phyloP scores from a whole-genome alignment of 805 yeast genomes.

The Starmerella vitae region DNA sequence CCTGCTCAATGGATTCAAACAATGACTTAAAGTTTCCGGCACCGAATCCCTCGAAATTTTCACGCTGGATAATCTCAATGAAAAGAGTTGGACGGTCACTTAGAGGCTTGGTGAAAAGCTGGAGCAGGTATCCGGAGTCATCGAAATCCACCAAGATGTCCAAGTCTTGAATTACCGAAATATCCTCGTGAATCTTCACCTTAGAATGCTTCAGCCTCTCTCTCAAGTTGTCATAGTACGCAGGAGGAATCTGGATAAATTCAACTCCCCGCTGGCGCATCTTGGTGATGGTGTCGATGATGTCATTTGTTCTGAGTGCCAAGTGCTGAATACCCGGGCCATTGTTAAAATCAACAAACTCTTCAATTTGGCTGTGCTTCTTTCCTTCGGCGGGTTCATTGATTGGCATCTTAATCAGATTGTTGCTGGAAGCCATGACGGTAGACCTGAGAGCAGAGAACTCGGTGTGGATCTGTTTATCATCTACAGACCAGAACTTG shows the following conservation, averaged over 20 bases:
- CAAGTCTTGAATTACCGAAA: slow-evolving; percentile 36
- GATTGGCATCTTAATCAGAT: slow-evolving; percentile 61
- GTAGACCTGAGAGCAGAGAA: slow-evolving; percentile 57
- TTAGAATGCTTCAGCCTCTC: slow-evolving; percentile 34
- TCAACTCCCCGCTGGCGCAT: slow-evolving; percentile 53
- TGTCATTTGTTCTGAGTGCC: slow-evolving; percentile 53
- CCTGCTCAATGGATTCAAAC: slow-evolving; percentile 68
- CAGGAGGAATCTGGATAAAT: slow-evolving; percentile 46
- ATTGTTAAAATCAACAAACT: slow-evolving; percentile 55
- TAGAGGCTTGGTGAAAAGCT: slow-evolving; percentile 64
- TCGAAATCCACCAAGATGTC: slow-evolving; percentile 68
- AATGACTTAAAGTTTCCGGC: slow-evolving; percentile 77
- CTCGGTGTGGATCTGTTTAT: slow-evolving; percentile 54
- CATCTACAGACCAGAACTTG: slow-evolving; percentile 76
- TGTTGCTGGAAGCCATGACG: slow-evolving; percentile 61
- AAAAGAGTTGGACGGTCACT: slow-evolving; percentile 72
- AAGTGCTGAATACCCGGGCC: slow-evolving; percentile 83
- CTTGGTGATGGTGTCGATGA: slow-evolving; percentile 40
- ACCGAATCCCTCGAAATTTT: slow-evolving; percentile 74
- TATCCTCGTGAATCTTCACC: slow-evolving; percentile 38
- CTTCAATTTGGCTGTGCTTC: slow-evolving; percentile 66
- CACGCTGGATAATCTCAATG: slow-evolving; percentile 67
- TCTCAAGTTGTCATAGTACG: slow-evolving; percentile 43
- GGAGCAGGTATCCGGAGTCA: slow-evolving; percentile 60
- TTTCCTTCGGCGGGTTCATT: slow-evolving; percentile 69